Conservation (phyloP, 2,329 filamentous ascomycete genomes). For the Colletotrichum siamense region DNA sequence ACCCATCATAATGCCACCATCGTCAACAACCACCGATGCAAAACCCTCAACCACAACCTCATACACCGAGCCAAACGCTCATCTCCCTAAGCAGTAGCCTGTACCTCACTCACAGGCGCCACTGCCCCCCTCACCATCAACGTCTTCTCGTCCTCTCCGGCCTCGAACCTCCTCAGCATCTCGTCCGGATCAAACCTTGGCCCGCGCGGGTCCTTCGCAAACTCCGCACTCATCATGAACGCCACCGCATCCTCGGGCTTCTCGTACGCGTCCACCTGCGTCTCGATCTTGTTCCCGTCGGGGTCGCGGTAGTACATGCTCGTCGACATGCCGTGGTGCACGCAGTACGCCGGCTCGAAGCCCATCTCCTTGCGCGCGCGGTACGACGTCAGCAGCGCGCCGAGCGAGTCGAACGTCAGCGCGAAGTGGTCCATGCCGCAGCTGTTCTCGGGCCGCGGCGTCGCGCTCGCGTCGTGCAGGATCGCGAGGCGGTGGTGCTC, state of each 20-base stretch:
- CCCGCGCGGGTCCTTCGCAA: constrained; percentile 41
- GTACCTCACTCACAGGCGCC: not conserved
- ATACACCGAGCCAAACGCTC: rapidly evolving
- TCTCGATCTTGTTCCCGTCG: constrained; percentile 53
- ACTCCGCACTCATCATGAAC: constrained; percentile 42
- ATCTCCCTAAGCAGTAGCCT: not conserved
- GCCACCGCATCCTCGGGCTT: constrained; percentile 37
- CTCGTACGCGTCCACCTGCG: constrained; percentile 50
- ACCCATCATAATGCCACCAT: not conserved
- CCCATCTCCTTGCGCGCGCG: constrained; percentile 36
- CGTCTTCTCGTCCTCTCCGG: not conserved
- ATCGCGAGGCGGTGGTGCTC: constrained; percentile 55
- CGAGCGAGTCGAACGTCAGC: constrained; percentile 41
- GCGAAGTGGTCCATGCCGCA: constrained; percentile 47
- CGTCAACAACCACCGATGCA: not conserved
- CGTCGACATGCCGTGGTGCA: constrained; percentile 53
- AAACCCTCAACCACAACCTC: not conserved
- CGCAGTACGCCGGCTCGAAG: constrained; percentile 45
- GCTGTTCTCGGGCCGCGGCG: constrained; percentile 24
- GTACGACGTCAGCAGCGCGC: constrained; percentile 41
- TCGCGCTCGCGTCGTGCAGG: constrained; percentile 28
- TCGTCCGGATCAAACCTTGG: constrained; percentile 4
- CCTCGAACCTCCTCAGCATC: constrained; percentile 2
- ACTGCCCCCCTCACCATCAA: not conserved
- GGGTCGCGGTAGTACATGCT: constrained; percentile 55